A percentile compares a stretch with the other conserved stretches of the same genome.
Conservation (phyloP, 495 filamentous ascomycete genomes). For the Podospora comata region DNA sequence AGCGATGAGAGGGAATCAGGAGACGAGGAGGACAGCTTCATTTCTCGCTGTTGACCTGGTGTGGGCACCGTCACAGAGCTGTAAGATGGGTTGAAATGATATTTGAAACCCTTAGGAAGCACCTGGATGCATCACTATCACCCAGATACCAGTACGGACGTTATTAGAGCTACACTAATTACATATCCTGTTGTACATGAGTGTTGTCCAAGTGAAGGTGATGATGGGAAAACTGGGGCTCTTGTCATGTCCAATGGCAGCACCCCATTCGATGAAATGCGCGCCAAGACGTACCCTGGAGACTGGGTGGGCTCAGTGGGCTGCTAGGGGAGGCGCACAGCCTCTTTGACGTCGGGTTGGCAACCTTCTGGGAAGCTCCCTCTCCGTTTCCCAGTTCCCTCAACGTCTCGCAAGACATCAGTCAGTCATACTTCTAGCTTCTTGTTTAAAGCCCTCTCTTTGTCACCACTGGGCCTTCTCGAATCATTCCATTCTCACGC, state of each 20-base stretch:
- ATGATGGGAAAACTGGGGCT: not conserved
- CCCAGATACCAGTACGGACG: too few relatives aligned
- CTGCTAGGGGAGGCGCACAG: conserved; percentile 14
- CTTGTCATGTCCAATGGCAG: not conserved
- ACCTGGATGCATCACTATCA: too few relatives aligned
- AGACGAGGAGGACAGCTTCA: not conserved
- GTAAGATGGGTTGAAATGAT: too few relatives aligned
- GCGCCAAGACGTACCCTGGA: conserved; percentile 14
- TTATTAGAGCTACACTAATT: too few relatives aligned
- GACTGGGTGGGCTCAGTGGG: not conserved
- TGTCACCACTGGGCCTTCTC: not conserved
- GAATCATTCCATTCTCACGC: not conserved
- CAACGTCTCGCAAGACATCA: not conserved
- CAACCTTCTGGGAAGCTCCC: conserved; percentile 13
- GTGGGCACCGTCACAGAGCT: too few relatives aligned
- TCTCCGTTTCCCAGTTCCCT: conserved; percentile 13
- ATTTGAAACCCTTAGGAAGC: too few relatives aligned
- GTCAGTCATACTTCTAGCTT: not conserved
- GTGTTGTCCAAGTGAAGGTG: not conserved
- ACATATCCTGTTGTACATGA: too few relatives aligned
- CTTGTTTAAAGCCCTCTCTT: not conserved
- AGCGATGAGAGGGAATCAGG: not conserved
- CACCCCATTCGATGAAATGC: not conserved
- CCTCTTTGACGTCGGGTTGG: conserved; percentile 22
- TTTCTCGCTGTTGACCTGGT: not conserved